A percentile compares a stretch with the other conserved stretches of the same genome.
phyloP scores from a whole-genome alignment of 768 basidiomycete genomes.

The Lactarius tabidus region DNA sequence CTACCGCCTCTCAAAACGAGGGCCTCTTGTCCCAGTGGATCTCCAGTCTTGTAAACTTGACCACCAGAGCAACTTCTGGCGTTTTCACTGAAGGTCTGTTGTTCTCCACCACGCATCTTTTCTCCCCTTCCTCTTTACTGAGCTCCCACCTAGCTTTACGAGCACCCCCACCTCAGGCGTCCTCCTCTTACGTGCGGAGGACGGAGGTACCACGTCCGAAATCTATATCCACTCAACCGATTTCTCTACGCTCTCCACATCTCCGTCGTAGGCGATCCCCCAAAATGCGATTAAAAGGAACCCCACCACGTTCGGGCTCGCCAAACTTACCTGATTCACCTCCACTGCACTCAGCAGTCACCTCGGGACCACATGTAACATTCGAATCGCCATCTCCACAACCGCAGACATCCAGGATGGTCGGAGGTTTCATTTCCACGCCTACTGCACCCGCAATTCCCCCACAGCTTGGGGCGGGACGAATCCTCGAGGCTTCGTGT shows the following conservation, averaged over 20 bases:
- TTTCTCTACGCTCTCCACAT: conserved; percentile 4
- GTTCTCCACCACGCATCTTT: neutral
- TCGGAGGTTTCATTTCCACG: neutral
- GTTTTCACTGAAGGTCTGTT: conserved; percentile 17
- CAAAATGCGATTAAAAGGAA: conserved; percentile 10
- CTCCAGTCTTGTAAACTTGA: conserved; percentile 18
- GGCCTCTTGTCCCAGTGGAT: conserved; percentile 45
- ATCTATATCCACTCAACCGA: neutral
- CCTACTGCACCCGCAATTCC: neutral
- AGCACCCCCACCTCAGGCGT: conserved; percentile 1
- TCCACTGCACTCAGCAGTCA: neutral
- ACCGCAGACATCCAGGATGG: neutral
- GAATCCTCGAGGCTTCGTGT: neutral
- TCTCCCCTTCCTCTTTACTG: neutral
- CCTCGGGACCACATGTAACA: neutral
- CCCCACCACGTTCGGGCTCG: neutral
- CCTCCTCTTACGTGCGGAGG: neutral
- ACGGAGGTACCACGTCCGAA: neutral
- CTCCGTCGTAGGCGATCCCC: conserved; percentile 8
- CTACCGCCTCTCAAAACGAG: conserved; percentile 36
- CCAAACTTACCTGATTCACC: neutral
- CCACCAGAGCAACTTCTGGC: conserved; percentile 16
- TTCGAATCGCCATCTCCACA: neutral
- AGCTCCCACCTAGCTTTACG: conserved; percentile 11
- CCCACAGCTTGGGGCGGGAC: neutral